Percentiles rank a stretch among this genome's conserved stretches.
Evolutionary conservation across 1,284 basidiomycete species (phyloP).

Genomic region (Tilletia caries): DNA sequence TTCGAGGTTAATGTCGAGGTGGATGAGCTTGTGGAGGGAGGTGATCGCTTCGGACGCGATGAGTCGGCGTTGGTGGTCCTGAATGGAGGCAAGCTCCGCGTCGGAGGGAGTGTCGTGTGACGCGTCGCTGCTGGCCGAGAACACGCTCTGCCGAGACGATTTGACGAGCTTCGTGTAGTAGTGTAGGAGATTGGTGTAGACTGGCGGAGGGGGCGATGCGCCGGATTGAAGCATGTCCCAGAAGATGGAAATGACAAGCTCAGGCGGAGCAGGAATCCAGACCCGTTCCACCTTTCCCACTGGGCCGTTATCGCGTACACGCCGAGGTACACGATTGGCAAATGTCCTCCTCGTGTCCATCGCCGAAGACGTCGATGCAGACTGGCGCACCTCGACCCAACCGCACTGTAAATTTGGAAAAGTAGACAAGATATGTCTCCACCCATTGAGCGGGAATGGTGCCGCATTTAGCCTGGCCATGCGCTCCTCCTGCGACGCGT

Average conservation of each 20-base stretch:
- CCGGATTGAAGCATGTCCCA: conserved; percentile 12
- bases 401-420: neutral
- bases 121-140: neutral
- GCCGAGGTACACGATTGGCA: no score
- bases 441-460: neutral
- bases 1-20: conserved; percentile 69
- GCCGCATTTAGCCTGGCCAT: neutral
- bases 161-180: conserved; percentile 1
- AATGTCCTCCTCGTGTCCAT: neutral
- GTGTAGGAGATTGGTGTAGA: neutral
- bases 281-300: neutral
- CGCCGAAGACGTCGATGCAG: neutral
- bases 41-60: conserved; percentile 3
- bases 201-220: neutral
- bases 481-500: neutral
- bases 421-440: neutral
- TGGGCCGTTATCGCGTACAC: no score
- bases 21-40: conserved; percentile 67
- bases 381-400: neutral
- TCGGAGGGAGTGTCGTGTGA: neutral
- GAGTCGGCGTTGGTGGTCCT: neutral
- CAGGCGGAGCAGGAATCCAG: conserved; percentile 9
- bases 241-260: conserved; percentile 11
- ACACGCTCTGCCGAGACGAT: neutral
- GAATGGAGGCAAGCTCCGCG: neutral